Conservation (phyloP, 2,329 filamentous ascomycete species). For the Mycosphaerelloides madeirae region DNA sequence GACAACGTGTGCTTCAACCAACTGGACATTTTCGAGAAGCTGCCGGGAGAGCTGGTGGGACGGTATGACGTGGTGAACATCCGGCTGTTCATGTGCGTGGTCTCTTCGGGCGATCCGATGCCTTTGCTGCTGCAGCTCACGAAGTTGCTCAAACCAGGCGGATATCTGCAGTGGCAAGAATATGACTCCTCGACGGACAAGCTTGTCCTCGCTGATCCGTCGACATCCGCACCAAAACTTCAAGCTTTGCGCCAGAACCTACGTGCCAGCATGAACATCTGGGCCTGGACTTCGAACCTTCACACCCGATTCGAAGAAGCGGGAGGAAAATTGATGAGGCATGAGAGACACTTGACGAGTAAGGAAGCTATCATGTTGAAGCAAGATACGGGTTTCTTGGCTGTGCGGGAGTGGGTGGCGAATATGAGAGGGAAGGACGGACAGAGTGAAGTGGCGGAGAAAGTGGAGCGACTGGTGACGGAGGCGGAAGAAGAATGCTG, state of each 20-base stretch:
- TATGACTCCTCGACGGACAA: conserved; percentile 11
- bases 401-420: conserved; percentile 13
- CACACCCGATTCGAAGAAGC: conserved; percentile 6
- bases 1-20: conserved; percentile 15
- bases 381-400: conserved; percentile 18
- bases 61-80: conserved; percentile 23
- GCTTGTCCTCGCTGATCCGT: conserved; percentile 7
- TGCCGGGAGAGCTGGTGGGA: conserved; percentile 9
- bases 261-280: neutral
- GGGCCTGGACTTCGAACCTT: conserved; percentile 10
- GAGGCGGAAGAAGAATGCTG: conserved; percentile 16
- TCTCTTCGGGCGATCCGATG: conserved; percentile 18
- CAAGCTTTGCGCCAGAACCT: neutral
- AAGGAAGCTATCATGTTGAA: conserved; percentile 9
- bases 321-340: conserved; percentile 9
- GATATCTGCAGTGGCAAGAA: conserved; percentile 25
- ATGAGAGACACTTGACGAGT: conserved; percentile 11
- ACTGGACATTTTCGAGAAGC: conserved; percentile 13
- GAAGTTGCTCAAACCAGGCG: conserved; percentile 20
- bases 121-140: conserved; percentile 18
- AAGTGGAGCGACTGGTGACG: conserved; percentile 9
- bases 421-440: conserved; percentile 9
- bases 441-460: neutral
- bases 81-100: conserved; percentile 17
- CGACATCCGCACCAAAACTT: conserved; percentile 4